These are phyloP conservation scores for Lodderomyces margitis DNA, from an alignment of 1,139 yeast species.

Conservation along the genomic window DNA sequence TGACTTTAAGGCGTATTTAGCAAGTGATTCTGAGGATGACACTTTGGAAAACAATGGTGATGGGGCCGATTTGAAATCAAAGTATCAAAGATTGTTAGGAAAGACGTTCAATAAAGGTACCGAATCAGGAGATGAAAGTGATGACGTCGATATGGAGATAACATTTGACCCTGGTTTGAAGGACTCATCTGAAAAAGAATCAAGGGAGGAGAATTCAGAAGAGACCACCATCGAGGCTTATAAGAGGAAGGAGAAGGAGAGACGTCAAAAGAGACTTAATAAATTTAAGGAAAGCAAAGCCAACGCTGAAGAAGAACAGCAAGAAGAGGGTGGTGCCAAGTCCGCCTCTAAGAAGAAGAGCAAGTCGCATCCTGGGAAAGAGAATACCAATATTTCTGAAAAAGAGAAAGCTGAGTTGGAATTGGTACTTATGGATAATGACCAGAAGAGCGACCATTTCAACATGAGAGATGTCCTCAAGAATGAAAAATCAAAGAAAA, in stretches of 20 bases:
- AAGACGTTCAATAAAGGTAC: conserved; percentile 45
- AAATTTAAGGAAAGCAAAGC: conserved; percentile 59
- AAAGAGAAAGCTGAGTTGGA: conserved; percentile 71
- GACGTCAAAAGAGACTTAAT: conserved; percentile 78
- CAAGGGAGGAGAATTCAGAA: conserved; percentile 45
- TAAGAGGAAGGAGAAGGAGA: conserved; percentile 87
- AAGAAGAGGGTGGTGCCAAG: conserved; percentile 17
- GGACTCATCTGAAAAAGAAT: conserved; percentile 33
- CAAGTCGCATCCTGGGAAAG: conserved; percentile 15
- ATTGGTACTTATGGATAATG: conserved; percentile 68
- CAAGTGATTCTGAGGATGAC: conserved; percentile 71
- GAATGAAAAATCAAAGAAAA: conserved; percentile 67
- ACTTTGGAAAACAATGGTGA: conserved; percentile 41
- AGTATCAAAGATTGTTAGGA: conserved; percentile 64
- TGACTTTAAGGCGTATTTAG: conserved; percentile 94
- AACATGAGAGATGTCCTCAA: conserved; percentile 75
- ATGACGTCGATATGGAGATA: conserved; percentile 89
- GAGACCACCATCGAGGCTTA: conserved; percentile 81
- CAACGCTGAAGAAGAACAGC: conserved; percentile 39
- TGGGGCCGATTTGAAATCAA: conserved; percentile 44
- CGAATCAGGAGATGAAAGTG: conserved; percentile 47
- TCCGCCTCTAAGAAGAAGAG: conserved; percentile 25
- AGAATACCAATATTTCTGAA: conserved; percentile 19
- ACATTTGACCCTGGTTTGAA: conserved; percentile 89
- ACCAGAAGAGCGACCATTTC: conserved; percentile 59